Base-by-base conservation (phyloP, 75 land plant species). In the Selaginella tamariscina region DNA sequence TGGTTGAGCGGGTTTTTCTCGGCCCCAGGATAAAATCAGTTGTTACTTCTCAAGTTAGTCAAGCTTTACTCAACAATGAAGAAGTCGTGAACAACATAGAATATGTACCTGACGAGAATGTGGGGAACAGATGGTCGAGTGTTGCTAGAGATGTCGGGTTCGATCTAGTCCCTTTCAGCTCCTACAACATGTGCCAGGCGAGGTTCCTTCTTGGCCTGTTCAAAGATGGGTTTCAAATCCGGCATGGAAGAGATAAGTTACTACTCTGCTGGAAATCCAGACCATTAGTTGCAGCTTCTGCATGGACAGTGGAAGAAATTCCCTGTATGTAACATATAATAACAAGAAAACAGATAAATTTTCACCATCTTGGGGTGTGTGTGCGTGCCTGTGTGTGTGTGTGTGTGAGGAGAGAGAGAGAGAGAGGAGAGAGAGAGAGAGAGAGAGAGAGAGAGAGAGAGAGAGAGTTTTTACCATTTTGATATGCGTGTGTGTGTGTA, bases 191-290 rank as follows among this genome's bases (percentile, higher is more conserved):
- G 33, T 73, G 65, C 68, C 97, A 84, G 74, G 97, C 94, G 1
- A 85, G 86, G 66, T 84, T 76, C 60, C 83, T 91, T 30, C 56
- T 84, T 18, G 65, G 77, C 32, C 56, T 69, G 26, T 74, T 77
- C 30, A 65, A 70, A 21, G 73, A 73, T 20, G 76, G 74, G 89
- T 5, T 88, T 82, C 75, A 39, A 39, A 78, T 86, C 67, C 74
- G 54, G 30, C 78, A 75, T 39, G 74, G 81, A 2, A 75, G 86
- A 2, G 81, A 70, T 30, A 72, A 79, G 54, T 54, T 91, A 60
- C 64, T 81, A 68, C 97, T 91, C 32, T 78, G 83, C 31, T 91
- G 97, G 97, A 78, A 79, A 26, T 82, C 78, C 30, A 67, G 81
- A 54, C 74, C 82, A 18, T 76, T 91, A 11, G 76, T 86, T 26